Evolutionary conservation across 108 stramenopile genomes (phyloP).

Genomic region (Asterionellopsis glacialis): DNA sequence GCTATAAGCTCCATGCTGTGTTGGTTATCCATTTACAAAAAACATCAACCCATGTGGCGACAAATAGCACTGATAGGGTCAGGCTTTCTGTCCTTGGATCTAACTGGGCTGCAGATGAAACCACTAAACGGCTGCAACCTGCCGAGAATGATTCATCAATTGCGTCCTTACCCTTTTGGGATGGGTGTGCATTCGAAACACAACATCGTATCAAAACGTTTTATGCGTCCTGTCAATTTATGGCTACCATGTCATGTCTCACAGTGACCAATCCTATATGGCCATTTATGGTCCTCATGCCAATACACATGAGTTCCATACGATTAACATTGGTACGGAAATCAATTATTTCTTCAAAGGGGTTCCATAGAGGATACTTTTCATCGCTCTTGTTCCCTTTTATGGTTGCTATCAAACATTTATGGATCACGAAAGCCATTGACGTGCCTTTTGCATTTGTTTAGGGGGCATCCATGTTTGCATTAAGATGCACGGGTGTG

Average conservation of each 20-base stretch:
- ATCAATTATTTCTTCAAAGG: constrained; percentile 34
- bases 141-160: constrained; percentile 40
- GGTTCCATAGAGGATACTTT: constrained; percentile 50
- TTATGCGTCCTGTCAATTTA: constrained; percentile 64
- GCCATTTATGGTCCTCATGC: constrained; percentile 39
- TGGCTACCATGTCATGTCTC: constrained; percentile 56
- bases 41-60: constrained; percentile 10
- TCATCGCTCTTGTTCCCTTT: constrained; percentile 38
- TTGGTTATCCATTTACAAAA: constrained; percentile 27
- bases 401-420: constrained; percentile 26
- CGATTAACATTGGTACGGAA: constrained; percentile 71
- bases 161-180: constrained; percentile 69
- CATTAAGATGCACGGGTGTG: too few species aligned
- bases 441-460: too few species aligned
- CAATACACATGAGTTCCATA: constrained; percentile 54
- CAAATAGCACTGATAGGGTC: constrained; percentile 17
- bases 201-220: constrained; percentile 56
- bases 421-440: too few species aligned
- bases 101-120: constrained; percentile 33
- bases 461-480: too few species aligned
- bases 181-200: constrained; percentile 37
- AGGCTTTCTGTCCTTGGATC: constrained; percentile 23
- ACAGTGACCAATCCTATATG: constrained; percentile 40
- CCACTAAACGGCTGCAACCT: constrained; percentile 30
- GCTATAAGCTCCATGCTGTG: constrained; percentile 19